Conservation (phyloP, 2,329 filamentous ascomycete species). For the Fusarium illudens region DNA sequence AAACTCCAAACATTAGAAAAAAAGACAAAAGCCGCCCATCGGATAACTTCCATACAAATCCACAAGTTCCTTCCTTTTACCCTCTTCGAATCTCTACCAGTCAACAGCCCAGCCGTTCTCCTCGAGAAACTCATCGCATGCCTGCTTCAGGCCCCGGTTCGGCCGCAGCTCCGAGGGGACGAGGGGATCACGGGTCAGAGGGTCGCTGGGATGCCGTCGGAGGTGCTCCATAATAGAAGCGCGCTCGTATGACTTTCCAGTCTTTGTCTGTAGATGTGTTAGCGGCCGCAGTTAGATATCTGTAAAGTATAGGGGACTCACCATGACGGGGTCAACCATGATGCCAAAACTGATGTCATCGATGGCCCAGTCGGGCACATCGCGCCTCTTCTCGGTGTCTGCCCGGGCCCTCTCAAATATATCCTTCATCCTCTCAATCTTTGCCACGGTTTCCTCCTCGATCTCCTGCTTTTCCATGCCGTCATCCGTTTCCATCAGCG, state of each 20-base stretch:
- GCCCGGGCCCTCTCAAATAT: constrained; percentile 63
- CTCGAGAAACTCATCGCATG: constrained; percentile 84
- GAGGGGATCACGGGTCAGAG: constrained; percentile 82
- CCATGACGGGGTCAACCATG: constrained; percentile 75
- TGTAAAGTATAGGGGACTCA: constrained; percentile 43
- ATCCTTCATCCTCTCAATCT: constrained; percentile 53
- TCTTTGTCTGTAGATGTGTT: constrained; percentile 68
- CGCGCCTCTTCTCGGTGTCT: constrained; percentile 56
- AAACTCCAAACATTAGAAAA: constrained; percentile 15
- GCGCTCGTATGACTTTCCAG: constrained; percentile 90
- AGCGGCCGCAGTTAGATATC: not conserved
- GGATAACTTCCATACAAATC: not conserved
- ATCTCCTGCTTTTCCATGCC: constrained; percentile 61
- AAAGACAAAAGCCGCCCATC: not conserved
- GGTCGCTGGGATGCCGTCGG: constrained; percentile 77
- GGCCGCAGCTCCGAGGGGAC: constrained; percentile 74
- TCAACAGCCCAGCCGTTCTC: constrained; percentile 93
- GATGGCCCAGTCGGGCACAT: constrained; percentile 78
- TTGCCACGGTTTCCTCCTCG: constrained; percentile 56
- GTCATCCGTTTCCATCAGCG: constrained; percentile 51
- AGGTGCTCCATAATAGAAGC: constrained; percentile 87
- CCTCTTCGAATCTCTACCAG: constrained; percentile 63
- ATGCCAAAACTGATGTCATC: constrained; percentile 80
- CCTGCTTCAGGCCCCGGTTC: constrained; percentile 82
- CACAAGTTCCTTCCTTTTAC: not conserved